These are phyloP conservation scores for Aureobasidium sp. DNA, from an alignment of 2,329 filamentous ascomycete species.

Conservation along the genomic window DNA sequence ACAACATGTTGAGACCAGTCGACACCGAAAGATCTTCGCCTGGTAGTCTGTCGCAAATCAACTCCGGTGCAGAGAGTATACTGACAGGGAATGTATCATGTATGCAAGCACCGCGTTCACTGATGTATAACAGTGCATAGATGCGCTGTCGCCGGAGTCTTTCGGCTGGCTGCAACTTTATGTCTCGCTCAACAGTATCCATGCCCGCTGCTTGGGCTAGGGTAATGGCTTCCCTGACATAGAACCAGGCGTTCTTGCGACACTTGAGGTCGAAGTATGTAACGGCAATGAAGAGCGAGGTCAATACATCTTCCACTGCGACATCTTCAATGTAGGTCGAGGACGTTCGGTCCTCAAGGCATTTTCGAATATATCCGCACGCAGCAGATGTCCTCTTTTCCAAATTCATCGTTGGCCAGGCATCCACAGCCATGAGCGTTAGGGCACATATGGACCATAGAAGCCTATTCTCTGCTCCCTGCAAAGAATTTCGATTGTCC, in stretches of 20 bases:
- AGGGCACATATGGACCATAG: conserved; percentile 19
- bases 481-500: not conserved
- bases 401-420: conserved; percentile 17
- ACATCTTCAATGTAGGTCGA: conserved; percentile 13
- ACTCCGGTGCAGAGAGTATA: conserved; percentile 9
- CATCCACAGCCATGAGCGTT: conserved; percentile 16
- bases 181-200: not conserved
- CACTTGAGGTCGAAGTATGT: conserved; percentile 20
- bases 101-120: conserved; percentile 18
- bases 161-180: not conserved
- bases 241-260: conserved; percentile 19
- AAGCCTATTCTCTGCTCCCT: conserved; percentile 10
- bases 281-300: conserved; percentile 19
- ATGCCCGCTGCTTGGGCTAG: conserved; percentile 11
- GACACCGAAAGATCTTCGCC: conserved; percentile 18
- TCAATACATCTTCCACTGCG: conserved; percentile 16
- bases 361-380: conserved; percentile 1
- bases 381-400: conserved; percentile 13
- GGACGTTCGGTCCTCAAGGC: conserved; percentile 15
- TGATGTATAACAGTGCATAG: conserved; percentile 20
- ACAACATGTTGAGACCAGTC: conserved; percentile 15
- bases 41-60: conserved; percentile 7
- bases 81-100: conserved; percentile 20
- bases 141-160: conserved; percentile 14
- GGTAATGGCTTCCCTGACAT: conserved; percentile 20